Evolutionary conservation across 2,329 filamentous ascomycete genomes (phyloP).

Genomic region (Xylariaceae sp.): DNA sequence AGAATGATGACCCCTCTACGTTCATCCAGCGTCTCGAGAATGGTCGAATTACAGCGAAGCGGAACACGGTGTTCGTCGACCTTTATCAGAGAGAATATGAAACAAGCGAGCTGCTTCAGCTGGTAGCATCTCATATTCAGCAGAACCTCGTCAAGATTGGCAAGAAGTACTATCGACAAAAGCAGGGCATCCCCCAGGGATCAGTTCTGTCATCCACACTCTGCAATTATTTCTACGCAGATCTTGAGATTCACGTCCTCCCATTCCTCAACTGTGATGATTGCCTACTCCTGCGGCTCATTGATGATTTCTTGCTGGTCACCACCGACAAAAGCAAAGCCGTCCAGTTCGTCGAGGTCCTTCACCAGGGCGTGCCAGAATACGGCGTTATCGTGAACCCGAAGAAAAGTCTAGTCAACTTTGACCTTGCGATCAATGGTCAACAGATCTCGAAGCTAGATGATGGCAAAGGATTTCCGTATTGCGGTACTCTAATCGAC

Average conservation of each 20-base stretch:
- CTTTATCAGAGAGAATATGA: conserved; percentile 64
- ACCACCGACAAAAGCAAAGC: conserved; percentile 74
- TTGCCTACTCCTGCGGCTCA: conserved; percentile 77
- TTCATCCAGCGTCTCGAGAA: conserved; percentile 55
- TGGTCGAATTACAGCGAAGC: conserved; percentile 52
- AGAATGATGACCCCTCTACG: conserved; percentile 48
- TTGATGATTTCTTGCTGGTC: conserved; percentile 93
- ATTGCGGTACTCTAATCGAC: conserved; percentile 84
- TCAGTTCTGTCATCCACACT: conserved; percentile 85
- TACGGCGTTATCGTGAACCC: conserved; percentile 83
- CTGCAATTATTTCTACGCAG: conserved; percentile 95
- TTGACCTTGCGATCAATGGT: conserved; percentile 67
- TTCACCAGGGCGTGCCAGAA: conserved; percentile 78
- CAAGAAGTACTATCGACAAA: conserved; percentile 87
- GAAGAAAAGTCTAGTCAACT: conserved; percentile 85
- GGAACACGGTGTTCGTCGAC: conserved; percentile 80
- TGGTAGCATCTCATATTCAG: conserved; percentile 81
- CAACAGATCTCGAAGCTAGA: conserved; percentile 56
- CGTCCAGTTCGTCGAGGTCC: conserved; percentile 73
- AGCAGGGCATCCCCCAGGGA: conserved; percentile 88
- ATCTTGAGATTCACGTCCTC: conserved; percentile 76
- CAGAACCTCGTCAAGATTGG: conserved; percentile 88
- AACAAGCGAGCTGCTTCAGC: conserved; percentile 66
- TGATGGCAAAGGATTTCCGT: conserved; percentile 70
- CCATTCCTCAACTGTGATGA: conserved; percentile 66